These are phyloP conservation scores for Whalleya microplaca DNA, from an alignment of 2,329 filamentous ascomycete genomes.

Conservation along the genomic window DNA sequence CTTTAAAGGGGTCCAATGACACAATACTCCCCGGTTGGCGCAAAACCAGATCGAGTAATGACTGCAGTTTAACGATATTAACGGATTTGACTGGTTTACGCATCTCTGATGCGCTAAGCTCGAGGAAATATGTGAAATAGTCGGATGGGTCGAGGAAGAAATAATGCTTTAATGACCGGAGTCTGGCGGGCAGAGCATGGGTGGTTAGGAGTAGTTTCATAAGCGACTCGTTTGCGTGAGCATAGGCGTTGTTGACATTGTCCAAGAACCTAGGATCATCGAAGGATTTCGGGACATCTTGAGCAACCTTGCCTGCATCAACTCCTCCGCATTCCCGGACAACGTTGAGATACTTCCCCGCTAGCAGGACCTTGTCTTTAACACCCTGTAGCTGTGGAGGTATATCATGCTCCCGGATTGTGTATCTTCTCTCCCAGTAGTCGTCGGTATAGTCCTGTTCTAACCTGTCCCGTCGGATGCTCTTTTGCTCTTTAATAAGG, in stretches of 20 bases:
- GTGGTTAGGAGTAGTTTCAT: slow-evolving; percentile 90
- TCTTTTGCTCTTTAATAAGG: slow-evolving; percentile 92
- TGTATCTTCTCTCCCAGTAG: slow-evolving; percentile 98
- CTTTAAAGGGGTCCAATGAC: slow-evolving; percentile 94
- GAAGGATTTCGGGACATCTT: slow-evolving; percentile 88
- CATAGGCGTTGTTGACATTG: slow-evolving; percentile 94
- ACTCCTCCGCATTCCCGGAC: slow-evolving; percentile 96
- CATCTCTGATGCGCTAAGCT: slow-evolving; percentile 85
- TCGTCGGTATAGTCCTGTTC: slow-evolving; percentile 98
- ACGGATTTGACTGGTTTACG: slow-evolving; percentile 87
- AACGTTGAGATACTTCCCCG: slow-evolving; percentile 97
- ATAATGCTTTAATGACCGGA: slow-evolving; percentile 95
- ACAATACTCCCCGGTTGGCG: slow-evolving; percentile 96
- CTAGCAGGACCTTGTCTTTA: slow-evolving; percentile 91
- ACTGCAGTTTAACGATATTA: slow-evolving; percentile 92
- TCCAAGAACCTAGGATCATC: slow-evolving; percentile 91
- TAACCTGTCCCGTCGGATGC: slow-evolving; percentile 85
- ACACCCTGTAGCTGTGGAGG: slow-evolving; percentile 89
- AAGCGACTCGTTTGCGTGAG: slow-evolving; percentile 91
- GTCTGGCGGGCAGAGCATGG: slow-evolving; percentile 82
- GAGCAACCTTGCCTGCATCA: slow-evolving; percentile 85
- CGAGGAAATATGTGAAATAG: slow-evolving; percentile 97
- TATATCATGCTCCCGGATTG: slow-evolving; percentile 86
- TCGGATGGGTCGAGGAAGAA: slow-evolving; percentile 98
- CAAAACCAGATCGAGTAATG: slow-evolving; percentile 90